These are phyloP conservation scores for Nicotiana noctiflora DNA, from an alignment of 257 asterid genomes.

Conservation along the genomic window DNA sequence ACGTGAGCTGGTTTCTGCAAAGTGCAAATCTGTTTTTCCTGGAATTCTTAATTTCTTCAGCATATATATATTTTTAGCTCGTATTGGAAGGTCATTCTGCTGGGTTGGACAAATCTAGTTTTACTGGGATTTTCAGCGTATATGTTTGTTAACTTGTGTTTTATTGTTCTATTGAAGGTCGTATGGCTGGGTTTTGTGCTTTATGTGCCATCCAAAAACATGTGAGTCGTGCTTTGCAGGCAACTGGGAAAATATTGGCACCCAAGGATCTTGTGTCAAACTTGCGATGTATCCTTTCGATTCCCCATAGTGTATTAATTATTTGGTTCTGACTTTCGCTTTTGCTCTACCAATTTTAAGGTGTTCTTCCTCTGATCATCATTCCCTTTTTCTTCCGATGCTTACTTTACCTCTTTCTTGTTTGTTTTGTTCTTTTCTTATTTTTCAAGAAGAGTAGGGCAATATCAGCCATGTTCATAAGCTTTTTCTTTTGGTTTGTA, in stretches of 20 bases:
- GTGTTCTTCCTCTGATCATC: not conserved
- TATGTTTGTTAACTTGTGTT: conserved; percentile 19
- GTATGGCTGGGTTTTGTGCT: conserved; percentile 90
- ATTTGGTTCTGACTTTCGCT: not conserved
- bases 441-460: not conserved
- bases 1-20: not conserved
- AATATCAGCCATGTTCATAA: not conserved
- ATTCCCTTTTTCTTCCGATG: not conserved
- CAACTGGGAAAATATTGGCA: conserved; percentile 88
- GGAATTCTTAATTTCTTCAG: not conserved
- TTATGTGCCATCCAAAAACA: conserved; percentile 96
- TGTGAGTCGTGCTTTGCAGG: conserved; percentile 88
- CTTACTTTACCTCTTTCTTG: not conserved
- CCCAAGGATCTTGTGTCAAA: conserved; percentile 98
- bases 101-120: conserved; percentile 21
- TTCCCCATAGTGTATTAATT: not conserved
- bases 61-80: conserved; percentile 16
- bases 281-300: conserved; percentile 77
- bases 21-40: not conserved
- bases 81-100: conserved; percentile 60
- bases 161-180: conserved; percentile 50
- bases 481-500: not conserved
- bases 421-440: not conserved
- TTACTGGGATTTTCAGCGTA: not conserved
- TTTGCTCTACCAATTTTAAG: not conserved